Percentiles rank a stretch among this genome's conserved stretches.
phyloP scores from a whole-genome alignment of 768 basidiomycete genomes.

The Kwoniella botswanensis region DNA sequence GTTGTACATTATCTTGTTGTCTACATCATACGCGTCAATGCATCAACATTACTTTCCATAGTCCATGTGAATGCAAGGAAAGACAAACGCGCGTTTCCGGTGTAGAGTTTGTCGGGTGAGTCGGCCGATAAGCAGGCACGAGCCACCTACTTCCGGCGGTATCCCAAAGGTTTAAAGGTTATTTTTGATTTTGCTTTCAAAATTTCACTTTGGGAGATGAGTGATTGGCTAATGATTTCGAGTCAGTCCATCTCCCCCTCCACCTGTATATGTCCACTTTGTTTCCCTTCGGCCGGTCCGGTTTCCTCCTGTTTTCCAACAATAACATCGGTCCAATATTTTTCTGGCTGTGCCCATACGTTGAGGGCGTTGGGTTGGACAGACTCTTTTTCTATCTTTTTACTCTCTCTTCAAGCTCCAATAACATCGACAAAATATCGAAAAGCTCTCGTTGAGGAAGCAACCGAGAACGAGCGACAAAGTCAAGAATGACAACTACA shows the following conservation, averaged over 20 bases:
- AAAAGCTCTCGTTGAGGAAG: too few relatives aligned
- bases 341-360: too few relatives aligned
- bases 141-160: neutral
- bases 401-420: neutral
- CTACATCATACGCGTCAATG: too few relatives aligned
- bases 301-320: neutral
- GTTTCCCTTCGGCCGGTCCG: slow-evolving; percentile 7
- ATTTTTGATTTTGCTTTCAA: slow-evolving; percentile 6
- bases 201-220: neutral
- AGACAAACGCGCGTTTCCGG: neutral
- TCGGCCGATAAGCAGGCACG: slow-evolving; percentile 2
- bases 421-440: neutral
- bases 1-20: too few relatives aligned
- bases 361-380: too few relatives aligned
- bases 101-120: neutral
- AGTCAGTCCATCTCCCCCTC: neutral
- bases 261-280: slow-evolving; percentile 3
- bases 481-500: neutral
- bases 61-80: neutral
- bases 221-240: neutral
- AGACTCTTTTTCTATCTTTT: neutral
- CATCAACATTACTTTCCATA: neutral
- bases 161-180: slow-evolving; percentile 4
- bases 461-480: neutral
- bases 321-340: neutral